Base-by-base conservation (phyloP, 2,329 filamentous ascomycete species). In the Didymella glomerata region DNA sequence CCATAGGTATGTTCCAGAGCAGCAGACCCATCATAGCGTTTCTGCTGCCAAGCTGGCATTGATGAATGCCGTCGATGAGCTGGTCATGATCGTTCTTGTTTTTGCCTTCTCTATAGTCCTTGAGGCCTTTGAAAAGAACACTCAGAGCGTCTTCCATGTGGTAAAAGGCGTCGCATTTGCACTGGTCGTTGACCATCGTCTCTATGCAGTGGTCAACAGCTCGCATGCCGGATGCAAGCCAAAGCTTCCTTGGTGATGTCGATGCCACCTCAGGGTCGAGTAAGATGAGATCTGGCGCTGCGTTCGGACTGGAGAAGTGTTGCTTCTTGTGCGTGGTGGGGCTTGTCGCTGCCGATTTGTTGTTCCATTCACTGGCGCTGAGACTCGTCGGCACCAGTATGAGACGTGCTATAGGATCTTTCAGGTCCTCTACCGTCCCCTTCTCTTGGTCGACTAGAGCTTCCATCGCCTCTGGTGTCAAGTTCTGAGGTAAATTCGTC, bases 181-280 rank as follows among this genome's bases (percentile, higher is more conserved):
- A 64, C 18, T 51, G 28, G 2, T 62, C 55, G 16, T 63, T 68
- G 18, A 68, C 58, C 50, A 71, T 64, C 32, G 66, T 68, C 48
- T 75, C 72, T 5, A 72, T 62, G 44, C 72, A 74, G 48, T 75
- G 69, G 53, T 74, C 71, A 5, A 74, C 52, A 10, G 68, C 68
- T 22, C 71, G 62, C 47, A 74, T 66, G 8, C 71, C 70, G 22
- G 68, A 67, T 16, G 69, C 65, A 13, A 74, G 49, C 65, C 66
- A 75, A 14, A 72, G 28, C 48, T 64, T 62, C n/a, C 62, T 54
- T 0, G 72, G 69, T 9, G 65, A 68, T 20, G 63, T 71, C n/a
- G 59, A 61, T 18, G 65, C 65, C 5, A 74, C 61, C 27, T 71
- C 62, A 2, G 69, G 69, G 36, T 69, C 65, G 2, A 68, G 63